Percentiles rank a stretch among this genome's conserved stretches.
These are phyloP conservation scores for Nicotiana otophora DNA, from an alignment of 257 asterid genomes.

Conservation along the genomic window DNA sequence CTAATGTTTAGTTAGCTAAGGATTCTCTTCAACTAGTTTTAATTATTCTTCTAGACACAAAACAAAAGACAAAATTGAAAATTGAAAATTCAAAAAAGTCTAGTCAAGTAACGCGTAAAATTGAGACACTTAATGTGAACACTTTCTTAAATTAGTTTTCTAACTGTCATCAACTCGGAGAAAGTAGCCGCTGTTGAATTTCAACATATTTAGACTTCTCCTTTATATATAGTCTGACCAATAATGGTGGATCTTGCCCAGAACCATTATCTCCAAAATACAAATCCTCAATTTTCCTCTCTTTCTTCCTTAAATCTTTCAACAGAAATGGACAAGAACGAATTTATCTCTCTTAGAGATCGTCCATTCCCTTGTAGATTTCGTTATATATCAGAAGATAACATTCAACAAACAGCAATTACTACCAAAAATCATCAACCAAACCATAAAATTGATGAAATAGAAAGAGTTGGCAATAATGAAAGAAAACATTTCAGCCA, in stretches of 20 bases:
- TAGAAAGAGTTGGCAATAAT: not conserved
- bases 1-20: not conserved
- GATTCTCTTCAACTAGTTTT: not conserved
- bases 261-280: not conserved
- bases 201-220: not conserved
- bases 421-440: not conserved
- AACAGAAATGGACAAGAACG: not conserved
- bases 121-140: not conserved
- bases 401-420: not conserved
- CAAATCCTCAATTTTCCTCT: not conserved
- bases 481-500: not conserved
- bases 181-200: not conserved
- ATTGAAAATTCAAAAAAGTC: not conserved
- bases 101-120: slow-evolving; percentile 9
- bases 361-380: slow-evolving; percentile 3
- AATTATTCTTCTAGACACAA: not conserved
- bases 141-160: not conserved
- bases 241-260: slow-evolving; percentile 4
- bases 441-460: not conserved
- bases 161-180: not conserved
- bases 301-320: not conserved
- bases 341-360: not conserved
- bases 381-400: not conserved
- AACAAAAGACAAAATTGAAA: not conserved
- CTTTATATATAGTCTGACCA: not conserved